Base-by-base conservation (phyloP, 805 yeast genomes). In the Pichia manshurica region DNA sequence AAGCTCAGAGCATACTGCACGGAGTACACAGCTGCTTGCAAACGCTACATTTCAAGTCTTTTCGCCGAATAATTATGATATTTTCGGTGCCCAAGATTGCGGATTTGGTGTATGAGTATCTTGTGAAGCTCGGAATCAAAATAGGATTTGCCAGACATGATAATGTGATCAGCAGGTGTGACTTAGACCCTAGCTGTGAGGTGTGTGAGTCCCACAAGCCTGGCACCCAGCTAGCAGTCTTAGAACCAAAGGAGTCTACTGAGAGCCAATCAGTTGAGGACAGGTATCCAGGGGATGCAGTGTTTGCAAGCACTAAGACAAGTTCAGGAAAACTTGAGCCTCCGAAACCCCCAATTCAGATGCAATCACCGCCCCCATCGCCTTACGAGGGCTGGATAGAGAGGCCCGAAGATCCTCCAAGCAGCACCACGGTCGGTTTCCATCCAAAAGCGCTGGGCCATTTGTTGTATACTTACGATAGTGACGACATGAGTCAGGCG, bases 341-440 rank as follows among this genome's bases (percentile, higher is more conserved):
- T 3, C 68, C 68, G 1, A 57, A 55, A 25, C 54, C 61, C 7
- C 55, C 52, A n/a, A 50, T 64, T 1, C 66, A 64, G 41, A 51
- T 64, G 40, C 65, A 62, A 50, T 65, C 69, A 0, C 69, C 69
- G 6, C 69, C 69, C 7, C 60, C 67, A 1, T 65, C 69, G 1
- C 69, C 69, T 3, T 64, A 64, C 43, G 50, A 63, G 22, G 67
- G 67, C 2, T 64, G 58, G 51, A 53, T 56, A 15, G 57, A 57
- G 34, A 51, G 50, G 45, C 64, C 63, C 1, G 69, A 65, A 45
- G 68, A 64, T 3, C 58, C 67, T 5, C 69, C 69, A 10, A 65
- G 62, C 42, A 56, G 52, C 34, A 48, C 56, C 25, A 57, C 62
- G 4, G 53, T 64, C 44, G 58, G 62, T 3, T 44, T 39, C 19